Evolutionary conservation across 2,329 filamentous ascomycete species (phyloP), one percentile per base, ranked within the genome.

Genomic region (Pseudocercospora ulei): DNA sequence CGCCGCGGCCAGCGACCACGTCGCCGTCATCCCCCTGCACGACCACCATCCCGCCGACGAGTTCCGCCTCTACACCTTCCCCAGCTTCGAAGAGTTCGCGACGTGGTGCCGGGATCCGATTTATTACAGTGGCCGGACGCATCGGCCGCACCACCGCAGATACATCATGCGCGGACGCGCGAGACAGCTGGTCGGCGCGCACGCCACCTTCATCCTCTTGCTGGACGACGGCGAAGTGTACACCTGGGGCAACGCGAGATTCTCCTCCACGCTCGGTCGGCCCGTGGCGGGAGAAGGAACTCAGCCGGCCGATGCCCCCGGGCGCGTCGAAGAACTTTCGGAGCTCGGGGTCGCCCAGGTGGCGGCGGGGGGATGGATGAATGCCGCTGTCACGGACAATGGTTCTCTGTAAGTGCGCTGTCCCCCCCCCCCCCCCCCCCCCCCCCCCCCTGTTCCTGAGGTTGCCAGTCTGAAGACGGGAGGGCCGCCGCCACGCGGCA

Each of bases 341-440:
- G 70, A 38, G 27, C 61, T 80, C 29, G 62, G 66, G 7, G 67
- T 81, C 33, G 61, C 52, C 18, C 73, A 71, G 49, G 60, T 82
- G 16, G 65, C 59, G 5, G 54, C 56, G 5, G 70, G 70, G 2
- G 76, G 76, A 0, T 78, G 76, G 52, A 59, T 70, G 2, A 59
- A 71, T 2, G 73, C 71, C 2, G 76, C 75, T 0, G 49, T 81
- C 27, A 79, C 75, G 0, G 60, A 65, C 7, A 72, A 70, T 2
- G 64, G 69, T 19, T 71, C 75, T 41, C 56, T 79, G 1, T 82
- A 81, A 51, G 54, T 72, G 14, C 82, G 77, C 76, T 77, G 78
- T 4, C 40, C 45, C 14, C n/a, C n/a, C n/a, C n/a, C n/a, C n/a
- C n/a, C n/a, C n/a, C n/a, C n/a, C n/a, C n/a, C n/a, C n/a, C n/a